Evolutionary conservation across 2,329 filamentous ascomycete species (phyloP).

Genomic region (Trichoderma aggressivum): DNA sequence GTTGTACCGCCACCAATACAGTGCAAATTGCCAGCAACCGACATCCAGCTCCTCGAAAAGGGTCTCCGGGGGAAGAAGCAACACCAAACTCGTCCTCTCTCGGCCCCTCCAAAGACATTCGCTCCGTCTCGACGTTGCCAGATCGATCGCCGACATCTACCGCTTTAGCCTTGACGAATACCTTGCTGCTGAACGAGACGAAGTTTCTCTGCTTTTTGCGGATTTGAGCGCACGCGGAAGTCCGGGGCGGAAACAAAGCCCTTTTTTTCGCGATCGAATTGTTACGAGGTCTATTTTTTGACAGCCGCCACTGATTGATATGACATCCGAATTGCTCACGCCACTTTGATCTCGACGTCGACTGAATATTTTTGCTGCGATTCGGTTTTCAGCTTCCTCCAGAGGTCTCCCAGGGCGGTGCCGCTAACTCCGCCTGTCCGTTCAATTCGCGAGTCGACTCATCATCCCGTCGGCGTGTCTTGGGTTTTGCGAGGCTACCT

Average conservation of each 20-base stretch:
- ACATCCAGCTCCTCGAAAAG: background rate
- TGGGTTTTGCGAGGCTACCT: background rate
- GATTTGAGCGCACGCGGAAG: slow-evolving; percentile 1
- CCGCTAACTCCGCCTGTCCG: background rate
- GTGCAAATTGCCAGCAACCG: background rate
- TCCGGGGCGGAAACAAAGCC: background rate
- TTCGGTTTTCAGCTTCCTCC: background rate
- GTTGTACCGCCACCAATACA: background rate
- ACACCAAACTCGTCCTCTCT: background rate
- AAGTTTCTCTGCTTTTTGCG: background rate
- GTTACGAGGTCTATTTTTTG: background rate
- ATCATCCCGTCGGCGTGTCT: background rate
- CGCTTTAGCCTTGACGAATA: background rate
- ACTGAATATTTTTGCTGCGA: background rate
- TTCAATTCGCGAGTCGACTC: background rate
- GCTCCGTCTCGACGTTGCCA: background rate
- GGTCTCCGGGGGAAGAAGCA: background rate
- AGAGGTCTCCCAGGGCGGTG: background rate
- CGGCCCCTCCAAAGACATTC: background rate
- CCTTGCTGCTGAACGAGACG: background rate
- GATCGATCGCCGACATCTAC: background rate
- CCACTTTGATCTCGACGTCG: background rate
- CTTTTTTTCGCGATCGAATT: background rate
- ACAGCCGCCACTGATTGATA: slow-evolving; percentile 2
- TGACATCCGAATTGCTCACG: background rate